Conservation (phyloP, 495 filamentous ascomycete genomes). For the Neurospora sp. region DNA sequence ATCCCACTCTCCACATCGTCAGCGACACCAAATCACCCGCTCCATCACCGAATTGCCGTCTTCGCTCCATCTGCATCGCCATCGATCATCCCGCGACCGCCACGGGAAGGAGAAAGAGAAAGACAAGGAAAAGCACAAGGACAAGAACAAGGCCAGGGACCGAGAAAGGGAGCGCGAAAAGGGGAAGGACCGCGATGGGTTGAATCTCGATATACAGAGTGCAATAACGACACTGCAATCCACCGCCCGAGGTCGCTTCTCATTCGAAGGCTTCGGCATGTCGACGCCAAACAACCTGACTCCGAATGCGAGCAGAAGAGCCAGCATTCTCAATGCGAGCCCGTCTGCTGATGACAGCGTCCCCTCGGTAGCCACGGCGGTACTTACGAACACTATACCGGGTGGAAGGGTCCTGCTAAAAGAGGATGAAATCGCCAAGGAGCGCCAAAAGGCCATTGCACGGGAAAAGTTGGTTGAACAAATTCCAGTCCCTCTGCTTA, state of each 20-base stretch:
- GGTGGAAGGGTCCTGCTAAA: conserved; percentile 6
- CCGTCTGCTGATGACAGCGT: conserved; percentile 21
- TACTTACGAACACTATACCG: not conserved
- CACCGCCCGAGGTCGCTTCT: conserved; percentile 12
- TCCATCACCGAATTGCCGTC: conserved; percentile 42
- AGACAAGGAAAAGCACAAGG: not conserved
- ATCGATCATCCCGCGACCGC: conserved; percentile 25
- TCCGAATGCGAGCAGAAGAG: conserved; percentile 30
- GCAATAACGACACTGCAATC: conserved; percentile 15
- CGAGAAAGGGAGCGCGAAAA: conserved; percentile 21
- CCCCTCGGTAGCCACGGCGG: not conserved
- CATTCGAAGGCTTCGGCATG: conserved; percentile 32
- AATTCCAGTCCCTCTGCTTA: not conserved
- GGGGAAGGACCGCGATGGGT: conserved; percentile 25
- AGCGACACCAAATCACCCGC: conserved; percentile 38
- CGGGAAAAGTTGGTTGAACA: conserved; percentile 29
- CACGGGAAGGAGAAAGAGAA: conserved; percentile 14
- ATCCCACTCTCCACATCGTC: conserved; percentile 25
- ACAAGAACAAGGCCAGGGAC: conserved; percentile 6
- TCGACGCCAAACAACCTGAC: conserved; percentile 30
- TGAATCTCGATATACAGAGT: conserved; percentile 23
- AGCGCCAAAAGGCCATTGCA: conserved; percentile 31
- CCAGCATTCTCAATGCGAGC: conserved; percentile 26
- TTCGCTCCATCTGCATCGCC: conserved; percentile 36
- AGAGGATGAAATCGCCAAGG: conserved; percentile 27